Conservation (phyloP, 1,284 basidiomycete genomes). For the Agroathelia rolfsii region DNA sequence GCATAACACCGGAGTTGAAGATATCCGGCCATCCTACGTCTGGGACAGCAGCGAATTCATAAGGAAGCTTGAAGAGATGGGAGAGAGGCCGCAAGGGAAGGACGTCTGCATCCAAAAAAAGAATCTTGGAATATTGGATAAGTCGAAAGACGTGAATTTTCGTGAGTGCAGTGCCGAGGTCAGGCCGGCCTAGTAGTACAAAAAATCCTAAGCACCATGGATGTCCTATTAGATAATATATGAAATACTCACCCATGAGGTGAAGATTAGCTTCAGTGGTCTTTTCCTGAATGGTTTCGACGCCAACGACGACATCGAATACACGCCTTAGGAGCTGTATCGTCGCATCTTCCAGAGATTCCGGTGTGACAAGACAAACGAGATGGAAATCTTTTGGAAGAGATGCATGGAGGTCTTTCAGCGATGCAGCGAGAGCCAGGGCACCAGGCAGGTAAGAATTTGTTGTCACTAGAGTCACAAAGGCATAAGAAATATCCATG, state of each 20-base stretch:
- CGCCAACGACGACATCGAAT: constrained; percentile 84
- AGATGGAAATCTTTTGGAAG: constrained; percentile 67
- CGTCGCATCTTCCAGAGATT: constrained; percentile 80
- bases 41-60: constrained; percentile 82
- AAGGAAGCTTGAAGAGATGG: constrained; percentile 73
- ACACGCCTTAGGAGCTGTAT: constrained; percentile 74
- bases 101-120: constrained; percentile 95
- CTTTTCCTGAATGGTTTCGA: constrained; percentile 72
- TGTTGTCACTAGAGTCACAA: constrained; percentile 85
- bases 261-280: constrained; percentile 55
- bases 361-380: constrained; percentile 91
- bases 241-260: constrained; percentile 66
- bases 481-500: constrained; percentile 65
- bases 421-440: constrained; percentile 75
- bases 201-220: constrained; percentile 3
- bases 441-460: constrained; percentile 90
- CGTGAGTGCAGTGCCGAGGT: constrained; percentile 86
- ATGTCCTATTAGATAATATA: constrained; percentile 1
- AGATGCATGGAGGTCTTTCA: constrained; percentile 66
- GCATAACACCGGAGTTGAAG: constrained; percentile 95
- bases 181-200: constrained; percentile 69
- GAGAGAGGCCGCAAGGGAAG: constrained; percentile 82
- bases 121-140: constrained; percentile 76
- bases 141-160: constrained; percentile 94
- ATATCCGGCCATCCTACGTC: constrained; percentile 99